Base-by-base conservation (phyloP, 208 protist species). In the Wallacemonas sp. region DNA sequence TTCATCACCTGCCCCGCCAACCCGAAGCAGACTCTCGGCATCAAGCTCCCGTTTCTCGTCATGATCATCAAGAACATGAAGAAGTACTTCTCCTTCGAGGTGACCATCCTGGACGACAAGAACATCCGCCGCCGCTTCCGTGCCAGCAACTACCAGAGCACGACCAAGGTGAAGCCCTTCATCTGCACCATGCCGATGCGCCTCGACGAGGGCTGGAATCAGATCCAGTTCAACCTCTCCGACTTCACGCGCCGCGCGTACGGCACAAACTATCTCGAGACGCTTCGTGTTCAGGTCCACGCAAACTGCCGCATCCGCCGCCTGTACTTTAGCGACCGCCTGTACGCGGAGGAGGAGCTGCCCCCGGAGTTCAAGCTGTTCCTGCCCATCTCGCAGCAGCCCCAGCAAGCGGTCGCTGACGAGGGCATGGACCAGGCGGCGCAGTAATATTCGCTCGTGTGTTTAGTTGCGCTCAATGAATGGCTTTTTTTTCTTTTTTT, bases 101-200 rank as follows among this genome's bases (percentile, higher is more conserved):
- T 99, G 16, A 94, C 98, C 55, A 97, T 99, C 27, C 81, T 99
- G 17, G 99, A 99, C 80, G 98, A 99, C 73, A 99, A 99, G 84
- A 98, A 98, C 72, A 96, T 99, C 44, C 87, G 91, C 19, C 88
- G 98, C 26, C 88, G 98, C 36, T 99, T 99, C 82, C 82, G 99
- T 14, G 98, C 98, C 30, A 99, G 96, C 47, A 99, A 99, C 83
- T 99, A 99, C 74, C 97, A 99, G 88, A 94, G 88, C 47, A 98
- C 94, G 6, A 99, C 98, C 19, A 90, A 98, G 48, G 97, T 99
- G 32, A 99, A 99, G 87, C 97, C 97, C 4, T 99, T 99, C 76
- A 99, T 99, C 62, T 99, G 98, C 85, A 99, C 98, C 12, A 99
- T 99, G 97, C 99, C 99, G 8, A 98, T 99, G 97, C 86, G 97